Evolutionary conservation across 768 basidiomycete species (phyloP).

Genomic region (Cantharellus cinnabarinus): DNA sequence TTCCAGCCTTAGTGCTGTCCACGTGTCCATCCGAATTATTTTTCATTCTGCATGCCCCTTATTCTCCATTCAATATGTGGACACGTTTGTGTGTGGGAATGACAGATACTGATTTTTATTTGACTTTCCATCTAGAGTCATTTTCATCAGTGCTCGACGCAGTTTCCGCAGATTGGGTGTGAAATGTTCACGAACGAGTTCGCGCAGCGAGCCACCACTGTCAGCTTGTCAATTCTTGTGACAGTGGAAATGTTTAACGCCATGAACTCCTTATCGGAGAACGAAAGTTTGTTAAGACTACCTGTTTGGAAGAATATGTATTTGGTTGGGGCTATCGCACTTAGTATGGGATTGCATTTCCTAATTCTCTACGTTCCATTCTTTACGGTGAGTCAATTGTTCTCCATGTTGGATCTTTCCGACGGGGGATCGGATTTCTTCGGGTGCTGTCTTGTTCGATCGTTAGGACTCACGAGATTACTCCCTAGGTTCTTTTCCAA

Average conservation of each 20-base stretch:
- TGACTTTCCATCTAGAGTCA: slow-evolving; percentile 42
- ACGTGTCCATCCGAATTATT: neutral
- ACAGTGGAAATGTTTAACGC: slow-evolving; percentile 96
- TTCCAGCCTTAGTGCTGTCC: neutral
- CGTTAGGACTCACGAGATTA: too few relatives aligned
- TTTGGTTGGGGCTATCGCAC: slow-evolving; percentile 68
- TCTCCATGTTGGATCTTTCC: neutral
- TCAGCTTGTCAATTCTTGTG: slow-evolving; percentile 90
- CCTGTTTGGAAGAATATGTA: slow-evolving; percentile 92
- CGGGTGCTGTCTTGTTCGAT: neutral
- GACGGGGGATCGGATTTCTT: neutral
- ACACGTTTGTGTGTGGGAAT: neutral
- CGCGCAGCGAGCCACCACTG: slow-evolving; percentile 77
- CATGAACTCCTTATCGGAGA: slow-evolving; percentile 95
- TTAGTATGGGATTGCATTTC: slow-evolving; percentile 87
- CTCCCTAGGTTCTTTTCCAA: slow-evolving; percentile 52
- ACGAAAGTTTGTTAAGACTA: slow-evolving; percentile 73
- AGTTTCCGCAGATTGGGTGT: slow-evolving; percentile 84
- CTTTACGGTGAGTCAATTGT: slow-evolving; percentile 49
- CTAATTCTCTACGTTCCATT: slow-evolving; percentile 94
- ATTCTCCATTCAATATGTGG: too few relatives aligned
- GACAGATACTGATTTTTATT: neutral
- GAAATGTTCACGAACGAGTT: slow-evolving; percentile 84
- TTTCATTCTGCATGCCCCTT: neutral
- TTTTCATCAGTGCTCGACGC: slow-evolving; percentile 74